Evolutionary conservation across 2,329 filamentous ascomycete genomes (phyloP).

Genomic region (Microascus cirrosus): DNA sequence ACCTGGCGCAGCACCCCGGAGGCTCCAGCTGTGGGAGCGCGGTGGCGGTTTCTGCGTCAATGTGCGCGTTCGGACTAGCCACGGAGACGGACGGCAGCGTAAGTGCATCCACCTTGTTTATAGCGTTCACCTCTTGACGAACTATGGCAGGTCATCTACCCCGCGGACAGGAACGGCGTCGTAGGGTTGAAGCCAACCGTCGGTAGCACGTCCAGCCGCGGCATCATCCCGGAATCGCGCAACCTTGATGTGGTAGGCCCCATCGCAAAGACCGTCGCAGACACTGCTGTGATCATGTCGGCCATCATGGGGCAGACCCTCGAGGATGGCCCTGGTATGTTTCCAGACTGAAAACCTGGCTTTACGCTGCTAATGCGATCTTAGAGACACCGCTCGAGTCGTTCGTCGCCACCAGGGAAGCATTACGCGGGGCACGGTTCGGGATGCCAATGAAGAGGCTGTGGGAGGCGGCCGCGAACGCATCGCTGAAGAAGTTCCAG

Average conservation of each 20-base stretch:
- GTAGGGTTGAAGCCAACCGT: conserved; percentile 71
- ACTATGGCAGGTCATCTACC: conserved; percentile 47
- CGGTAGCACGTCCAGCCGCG: conserved; percentile 54
- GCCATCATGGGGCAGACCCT: conserved; percentile 34
- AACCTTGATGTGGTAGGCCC: conserved; percentile 61
- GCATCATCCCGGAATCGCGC: conserved; percentile 52
- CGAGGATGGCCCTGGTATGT: conserved; percentile 21
- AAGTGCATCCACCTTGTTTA: not conserved
- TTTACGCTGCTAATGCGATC: not conserved
- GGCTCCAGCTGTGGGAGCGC: conserved; percentile 59
- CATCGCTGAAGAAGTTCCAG: conserved; percentile 24
- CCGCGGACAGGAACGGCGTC: conserved; percentile 56
- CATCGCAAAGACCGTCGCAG: conserved; percentile 57
- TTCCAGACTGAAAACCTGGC: not conserved
- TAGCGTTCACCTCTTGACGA: not conserved
- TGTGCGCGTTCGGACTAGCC: conserved; percentile 53
- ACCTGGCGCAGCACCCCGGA: conserved; percentile 56
- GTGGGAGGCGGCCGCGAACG: conserved; percentile 49
- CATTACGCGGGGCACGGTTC: conserved; percentile 51
- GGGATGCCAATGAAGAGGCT: conserved; percentile 63
- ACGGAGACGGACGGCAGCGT: conserved; percentile 61
- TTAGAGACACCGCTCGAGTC: conserved; percentile 30
- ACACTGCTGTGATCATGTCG: conserved; percentile 33
- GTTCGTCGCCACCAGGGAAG: conserved; percentile 39
- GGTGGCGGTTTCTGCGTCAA: conserved; percentile 51